These are phyloP conservation scores for Martensiomyces pterosporus DNA, from an alignment of 192 early-diverging fungal genomes.

Conservation along the genomic window DNA sequence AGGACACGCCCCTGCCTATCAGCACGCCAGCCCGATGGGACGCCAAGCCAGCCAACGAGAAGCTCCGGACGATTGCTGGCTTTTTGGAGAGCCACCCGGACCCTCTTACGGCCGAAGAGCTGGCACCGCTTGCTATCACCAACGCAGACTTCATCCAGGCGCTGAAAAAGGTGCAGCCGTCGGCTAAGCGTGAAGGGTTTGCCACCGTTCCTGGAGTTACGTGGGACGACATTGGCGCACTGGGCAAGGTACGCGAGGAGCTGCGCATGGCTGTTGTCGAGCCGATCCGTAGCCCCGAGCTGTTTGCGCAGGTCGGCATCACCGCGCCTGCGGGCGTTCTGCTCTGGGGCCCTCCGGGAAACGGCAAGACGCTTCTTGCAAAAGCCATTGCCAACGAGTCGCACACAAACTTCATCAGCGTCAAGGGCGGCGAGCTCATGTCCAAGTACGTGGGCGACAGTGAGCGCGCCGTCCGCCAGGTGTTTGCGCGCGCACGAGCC, in stretches of 20 bases:
- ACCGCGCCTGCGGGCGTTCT: conserved; percentile 88
- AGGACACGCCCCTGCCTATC: not conserved
- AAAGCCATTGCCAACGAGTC: conserved; percentile 98
- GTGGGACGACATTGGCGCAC: conserved; percentile 96
- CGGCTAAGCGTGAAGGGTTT: conserved; percentile 97
- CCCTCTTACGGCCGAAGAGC: conserved; percentile 73
- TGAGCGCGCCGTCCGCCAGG: conserved; percentile 91
- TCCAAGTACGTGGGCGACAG: conserved; percentile 99
- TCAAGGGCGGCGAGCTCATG: conserved; percentile 95
- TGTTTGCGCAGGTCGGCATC: conserved; percentile 87
- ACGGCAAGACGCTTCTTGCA: conserved; percentile 95
- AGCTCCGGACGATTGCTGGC: conserved; percentile 62
- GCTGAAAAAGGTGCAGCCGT: conserved; percentile 88
- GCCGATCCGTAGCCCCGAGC: conserved; percentile 86
- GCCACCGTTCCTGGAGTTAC: conserved; percentile 94
- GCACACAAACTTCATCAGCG: conserved; percentile 96
- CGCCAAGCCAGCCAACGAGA: conserved; percentile 32
- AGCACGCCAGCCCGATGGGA: conserved; percentile 41
- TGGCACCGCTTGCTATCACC: conserved; percentile 78
- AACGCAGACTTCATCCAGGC: conserved; percentile 84
- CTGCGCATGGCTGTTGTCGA: conserved; percentile 94
- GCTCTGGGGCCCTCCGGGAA: conserved; percentile 96
- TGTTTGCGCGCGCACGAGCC: conserved; percentile 89
- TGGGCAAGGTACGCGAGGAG: conserved; percentile 81
- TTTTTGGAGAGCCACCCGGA: conserved; percentile 70